Evolutionary conservation across 176 grass and related monocot species (phyloP), one percentile per base, ranked within the genome.

Genomic region (Rhynchospora breviuscula): DNA sequence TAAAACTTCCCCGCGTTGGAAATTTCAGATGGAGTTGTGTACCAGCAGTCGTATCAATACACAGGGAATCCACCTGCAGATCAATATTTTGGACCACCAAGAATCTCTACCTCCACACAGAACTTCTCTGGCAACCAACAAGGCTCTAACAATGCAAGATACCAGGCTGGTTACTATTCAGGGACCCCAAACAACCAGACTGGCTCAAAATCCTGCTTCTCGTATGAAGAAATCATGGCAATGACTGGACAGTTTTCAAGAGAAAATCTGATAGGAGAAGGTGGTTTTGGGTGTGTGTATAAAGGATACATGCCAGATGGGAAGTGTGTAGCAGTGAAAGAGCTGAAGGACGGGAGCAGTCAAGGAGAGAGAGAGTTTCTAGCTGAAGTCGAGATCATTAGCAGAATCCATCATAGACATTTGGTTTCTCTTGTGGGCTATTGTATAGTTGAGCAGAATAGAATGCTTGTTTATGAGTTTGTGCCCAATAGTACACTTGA

Each of bases 381-480:
- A 83, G 95, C 95, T 3, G 95, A 98, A 87, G 92, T 94, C 70
- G 92, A 94, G 47, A 98, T 94, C 69, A 98, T 98, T 72, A 90
- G 95, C 92, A 89, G 95, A 7, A 88, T 98, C 10, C 95, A 98
- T 86, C 95, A 98, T 82, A 86, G 95, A 48, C 92, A 98, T 88
- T 88, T 98, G 87, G 95, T 98, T 40, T 94, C 95, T 7, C 89
- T 98, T 40, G 92, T 94, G 17, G 95, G 95, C 0, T 87, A 91
- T 80, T 94, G 95, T 81, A 60, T 98, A 33, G 84, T 87, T 14
- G 86, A 79, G 17, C 80, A 89, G 65, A 92, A 98, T 22, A 87
- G 92, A 21, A 81, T 94, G 81, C 95, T 98, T 71, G 78, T 98
- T 57, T 98, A 98, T 64, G 95, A 98, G 65, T 98, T 90, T 63